Evolutionary conservation across 441 rosid genomes (phyloP), one percentile per base, ranked within the genome.

Genomic region (Arabidopsis lyrata): DNA sequence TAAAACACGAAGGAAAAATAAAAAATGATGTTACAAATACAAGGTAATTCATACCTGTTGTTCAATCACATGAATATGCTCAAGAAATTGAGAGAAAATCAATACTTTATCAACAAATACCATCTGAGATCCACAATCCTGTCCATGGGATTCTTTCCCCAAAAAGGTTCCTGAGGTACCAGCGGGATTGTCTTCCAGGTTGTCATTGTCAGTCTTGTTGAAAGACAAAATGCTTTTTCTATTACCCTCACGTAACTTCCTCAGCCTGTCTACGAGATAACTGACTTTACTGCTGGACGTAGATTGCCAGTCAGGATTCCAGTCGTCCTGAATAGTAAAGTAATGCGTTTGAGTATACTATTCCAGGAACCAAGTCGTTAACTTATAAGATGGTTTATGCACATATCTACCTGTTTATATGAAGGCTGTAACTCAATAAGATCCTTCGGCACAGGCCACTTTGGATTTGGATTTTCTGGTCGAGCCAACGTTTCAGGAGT

Each of bases 241-340:
- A 59, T 85, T 83, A 70, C 78, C 79, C 81, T 84, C 88, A 68
- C 74, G 90, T 85, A 95, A 76, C 73, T 69, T 83, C 74, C 77
- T 89, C 86, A 95, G 72, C 87, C 82, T 90, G 74, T 85, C 77
- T 42, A 95, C 86, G 20, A 95, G 91, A 72, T 95, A 92, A 72
- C 91, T 66, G 61, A 92, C 93, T 83, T 95, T 95, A 84, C 97
- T 90, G 83, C 99, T 93, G 31, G 97, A 83, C 35, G 99, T 95
- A 62, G 96, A 92, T 73, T 87, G 91, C 99, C 99, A 95, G 82
- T 92, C 99, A 27, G 99, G 92, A 85, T 92, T 72, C 99, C 99
- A 95, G 74, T 87, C 85, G 83, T 95, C 99, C 99, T 95, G 84
- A 62, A 73, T 58, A 36, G 79, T 55, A 81, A 81, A 10, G 73